Evolutionary conservation across 345 rosid species (phyloP).

Genomic region (Nasturtium officinale): DNA sequence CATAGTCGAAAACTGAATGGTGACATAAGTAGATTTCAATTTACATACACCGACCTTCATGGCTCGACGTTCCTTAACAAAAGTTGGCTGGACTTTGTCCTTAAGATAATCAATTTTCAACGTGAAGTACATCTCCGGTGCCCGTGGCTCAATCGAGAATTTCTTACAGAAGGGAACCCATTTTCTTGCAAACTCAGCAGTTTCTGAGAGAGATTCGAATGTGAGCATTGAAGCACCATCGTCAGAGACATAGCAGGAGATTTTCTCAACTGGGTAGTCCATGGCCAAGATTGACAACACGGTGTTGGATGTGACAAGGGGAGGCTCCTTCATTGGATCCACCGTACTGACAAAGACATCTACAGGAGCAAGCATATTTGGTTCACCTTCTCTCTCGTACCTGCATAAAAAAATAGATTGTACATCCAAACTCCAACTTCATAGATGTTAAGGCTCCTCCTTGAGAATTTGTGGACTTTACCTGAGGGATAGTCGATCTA

Average conservation of each 20-base stretch:
- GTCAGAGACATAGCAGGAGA: slow-evolving; percentile 91
- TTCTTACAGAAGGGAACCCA: slow-evolving; percentile 95
- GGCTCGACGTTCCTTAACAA: slow-evolving; percentile 91
- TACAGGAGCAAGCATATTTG: slow-evolving; percentile 75
- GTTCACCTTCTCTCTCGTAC: slow-evolving; percentile 90
- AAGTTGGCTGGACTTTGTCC: slow-evolving; percentile 96
- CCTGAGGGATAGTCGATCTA: slow-evolving; percentile 89
- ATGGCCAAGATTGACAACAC: slow-evolving; percentile 87
- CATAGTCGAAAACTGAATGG: slow-evolving; percentile 2
- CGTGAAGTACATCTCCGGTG: slow-evolving; percentile 77
- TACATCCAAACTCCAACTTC: slow-evolving; percentile 10
- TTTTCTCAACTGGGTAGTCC: slow-evolving; percentile 94
- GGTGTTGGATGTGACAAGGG: slow-evolving; percentile 91
- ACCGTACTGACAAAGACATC: slow-evolving; percentile 97
- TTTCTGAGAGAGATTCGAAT: slow-evolving; percentile 81
- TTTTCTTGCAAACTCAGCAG: slow-evolving; percentile 77
- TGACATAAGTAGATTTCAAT: not conserved
- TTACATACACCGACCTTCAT: slow-evolving; percentile 70
- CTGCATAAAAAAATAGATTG: slow-evolving; percentile 39
- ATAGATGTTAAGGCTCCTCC: slow-evolving; percentile 1
- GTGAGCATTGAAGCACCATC: slow-evolving; percentile 99
- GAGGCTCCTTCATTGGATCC: slow-evolving; percentile 99
- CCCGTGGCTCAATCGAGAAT: slow-evolving; percentile 67
- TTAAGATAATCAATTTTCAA: slow-evolving; percentile 87
- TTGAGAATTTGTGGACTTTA: slow-evolving; percentile 35